These are phyloP conservation scores for Xylariaceae sp. DNA, from an alignment of 2,329 filamentous ascomycete genomes.

Conservation along the genomic window DNA sequence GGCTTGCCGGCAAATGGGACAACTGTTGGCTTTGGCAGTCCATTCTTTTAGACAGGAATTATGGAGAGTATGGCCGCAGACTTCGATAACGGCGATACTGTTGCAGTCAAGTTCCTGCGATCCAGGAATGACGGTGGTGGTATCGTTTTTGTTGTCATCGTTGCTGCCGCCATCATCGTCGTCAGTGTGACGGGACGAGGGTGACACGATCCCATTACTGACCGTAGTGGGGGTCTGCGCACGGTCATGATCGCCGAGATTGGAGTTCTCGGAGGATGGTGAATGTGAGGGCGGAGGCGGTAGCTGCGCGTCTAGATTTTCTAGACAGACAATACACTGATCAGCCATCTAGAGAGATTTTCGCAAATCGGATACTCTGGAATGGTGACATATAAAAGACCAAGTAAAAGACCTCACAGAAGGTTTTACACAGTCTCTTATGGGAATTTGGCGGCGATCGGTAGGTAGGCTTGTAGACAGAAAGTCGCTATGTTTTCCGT, in stretches of 20 bases:
- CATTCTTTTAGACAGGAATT: slow-evolving; percentile 89
- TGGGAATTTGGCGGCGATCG: background rate
- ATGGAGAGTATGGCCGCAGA: slow-evolving; percentile 89
- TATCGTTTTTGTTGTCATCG: slow-evolving; percentile 18
- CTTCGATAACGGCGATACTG: slow-evolving; percentile 56
- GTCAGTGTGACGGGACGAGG: slow-evolving; percentile 23
- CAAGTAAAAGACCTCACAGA: slow-evolving; percentile 34
- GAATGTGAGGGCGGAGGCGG: slow-evolving; percentile 25
- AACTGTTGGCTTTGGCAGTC: slow-evolving; percentile 96
- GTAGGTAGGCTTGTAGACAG: slow-evolving; percentile 10
- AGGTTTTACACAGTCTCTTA: slow-evolving; percentile 11
- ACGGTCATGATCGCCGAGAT: slow-evolving; percentile 8
- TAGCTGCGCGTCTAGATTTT: slow-evolving; percentile 44
- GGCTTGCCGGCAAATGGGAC: slow-evolving; percentile 86
- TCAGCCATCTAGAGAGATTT: slow-evolving; percentile 46
- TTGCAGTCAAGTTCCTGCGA: slow-evolving; percentile 28
- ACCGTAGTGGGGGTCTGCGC: slow-evolving; percentile 14
- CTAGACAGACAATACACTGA: slow-evolving; percentile 66
- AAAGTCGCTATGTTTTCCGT: slow-evolving; percentile 15
- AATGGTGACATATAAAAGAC: slow-evolving; percentile 35
- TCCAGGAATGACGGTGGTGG: slow-evolving; percentile 21
- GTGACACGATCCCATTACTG: slow-evolving; percentile 20
- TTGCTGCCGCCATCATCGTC: slow-evolving; percentile 25
- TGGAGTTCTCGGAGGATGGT: slow-evolving; percentile 20
- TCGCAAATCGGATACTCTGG: slow-evolving; percentile 30